phyloP scores from a whole-genome alignment of 371 early-diverging fungal genomes.

The Thermomucor indicae-seudaticae region DNA sequence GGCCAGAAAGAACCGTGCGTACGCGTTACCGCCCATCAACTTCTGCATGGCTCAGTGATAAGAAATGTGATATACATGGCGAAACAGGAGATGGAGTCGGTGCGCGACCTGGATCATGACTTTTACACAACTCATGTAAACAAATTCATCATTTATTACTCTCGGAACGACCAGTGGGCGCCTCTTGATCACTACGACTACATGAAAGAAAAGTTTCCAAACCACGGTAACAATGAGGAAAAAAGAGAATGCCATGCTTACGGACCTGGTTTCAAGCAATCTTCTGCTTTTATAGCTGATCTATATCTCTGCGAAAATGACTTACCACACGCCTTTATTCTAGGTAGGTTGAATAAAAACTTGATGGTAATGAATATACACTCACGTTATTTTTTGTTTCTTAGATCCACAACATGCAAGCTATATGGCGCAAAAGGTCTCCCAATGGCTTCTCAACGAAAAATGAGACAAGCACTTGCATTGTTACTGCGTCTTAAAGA shows the following conservation, averaged over 20 bases:
- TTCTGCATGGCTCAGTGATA: conserved; percentile 56
- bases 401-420: background rate
- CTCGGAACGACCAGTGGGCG: conserved; percentile 74
- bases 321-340: conserved; percentile 76
- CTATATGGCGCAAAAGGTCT: background rate
- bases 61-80: conserved; percentile 69
- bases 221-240: conserved; percentile 33
- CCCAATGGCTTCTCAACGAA: background rate
- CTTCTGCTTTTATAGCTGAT: conserved; percentile 21
- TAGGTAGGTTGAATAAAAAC: conserved; percentile 22
- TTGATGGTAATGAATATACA: background rate
- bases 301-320: conserved; percentile 59
- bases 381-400: background rate
- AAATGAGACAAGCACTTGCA: no score
- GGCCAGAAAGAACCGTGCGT: conserved; percentile 41
- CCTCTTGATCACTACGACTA: conserved; percentile 67
- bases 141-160: conserved; percentile 80
- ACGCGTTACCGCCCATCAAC: conserved; percentile 56
- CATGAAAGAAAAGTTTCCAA: conserved; percentile 62
- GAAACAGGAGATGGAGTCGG: conserved; percentile 67
- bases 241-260: background rate
- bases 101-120: conserved; percentile 61
- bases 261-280: background rate
- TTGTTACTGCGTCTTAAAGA: no score
- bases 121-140: conserved; percentile 52